Conservation (phyloP, 441 rosid genomes). For the Adansonia madagascariensis region DNA sequence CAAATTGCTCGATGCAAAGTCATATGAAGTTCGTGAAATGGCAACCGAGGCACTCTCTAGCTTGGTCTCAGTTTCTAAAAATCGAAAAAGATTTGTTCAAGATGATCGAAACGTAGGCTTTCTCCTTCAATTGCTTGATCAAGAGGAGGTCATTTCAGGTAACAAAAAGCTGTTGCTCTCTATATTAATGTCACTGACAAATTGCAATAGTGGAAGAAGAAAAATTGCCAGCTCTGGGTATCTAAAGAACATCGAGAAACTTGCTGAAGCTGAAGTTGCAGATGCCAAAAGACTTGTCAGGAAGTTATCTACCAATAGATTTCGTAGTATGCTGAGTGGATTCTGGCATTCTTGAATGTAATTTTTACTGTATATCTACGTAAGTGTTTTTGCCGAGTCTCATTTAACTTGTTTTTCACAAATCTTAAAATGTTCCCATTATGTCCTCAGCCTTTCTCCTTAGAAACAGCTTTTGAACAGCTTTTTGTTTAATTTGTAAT, state of each 20-base stretch:
- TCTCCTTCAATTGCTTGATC: conserved; percentile 69
- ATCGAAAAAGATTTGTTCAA: conserved; percentile 69
- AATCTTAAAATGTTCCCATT: conserved; percentile 8
- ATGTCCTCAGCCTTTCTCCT: conserved; percentile 15
- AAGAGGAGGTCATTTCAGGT: conserved; percentile 60
- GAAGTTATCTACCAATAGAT: conserved; percentile 72
- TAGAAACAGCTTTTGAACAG: conserved; percentile 34
- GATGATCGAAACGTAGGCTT: conserved; percentile 64
- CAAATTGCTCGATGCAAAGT: conserved; percentile 79
- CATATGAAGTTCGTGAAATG: conserved; percentile 72
- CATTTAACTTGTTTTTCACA: conserved; percentile 2
- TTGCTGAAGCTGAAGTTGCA: conserved; percentile 79
- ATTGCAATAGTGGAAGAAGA: conserved; percentile 73
- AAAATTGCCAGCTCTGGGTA: conserved; percentile 80
- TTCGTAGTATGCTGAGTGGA: conserved; percentile 71
- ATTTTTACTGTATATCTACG: conserved; percentile 48
- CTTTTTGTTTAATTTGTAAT: conserved; percentile 42
- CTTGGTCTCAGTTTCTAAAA: conserved; percentile 62
- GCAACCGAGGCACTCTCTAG: conserved; percentile 68
- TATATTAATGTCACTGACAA: conserved; percentile 69
- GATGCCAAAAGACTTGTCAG: conserved; percentile 87
- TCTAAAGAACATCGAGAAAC: conserved; percentile 79
- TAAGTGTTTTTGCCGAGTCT: conserved; percentile 24
- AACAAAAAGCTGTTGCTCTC: conserved; percentile 68
- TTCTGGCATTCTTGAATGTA: conserved; percentile 66